Evolutionary conservation across 495 filamentous ascomycete species (phyloP).

Genomic region (Endocarpon pusillum): DNA sequence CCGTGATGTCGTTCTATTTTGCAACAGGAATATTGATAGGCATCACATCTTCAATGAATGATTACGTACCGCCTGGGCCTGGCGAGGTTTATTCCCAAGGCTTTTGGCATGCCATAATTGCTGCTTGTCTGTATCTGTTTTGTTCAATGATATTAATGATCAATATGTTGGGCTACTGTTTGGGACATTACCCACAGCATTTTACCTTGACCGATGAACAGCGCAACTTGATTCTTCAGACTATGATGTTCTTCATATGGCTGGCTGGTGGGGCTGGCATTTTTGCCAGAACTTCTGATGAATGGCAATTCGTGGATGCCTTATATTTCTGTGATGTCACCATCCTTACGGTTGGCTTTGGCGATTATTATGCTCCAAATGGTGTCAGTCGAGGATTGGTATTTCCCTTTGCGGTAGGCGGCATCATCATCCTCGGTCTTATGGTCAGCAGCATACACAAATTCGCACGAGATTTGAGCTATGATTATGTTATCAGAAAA

Average conservation of each 20-base stretch:
- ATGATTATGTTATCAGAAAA: conserved; percentile 47
- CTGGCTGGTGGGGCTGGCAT: conserved; percentile 40
- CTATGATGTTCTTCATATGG: conserved; percentile 45
- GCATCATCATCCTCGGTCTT: conserved; percentile 74
- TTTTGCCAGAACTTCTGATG: conserved; percentile 28
- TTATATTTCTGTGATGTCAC: conserved; percentile 51
- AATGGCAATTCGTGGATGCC: conserved; percentile 34
- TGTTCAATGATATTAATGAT: conserved; percentile 47
- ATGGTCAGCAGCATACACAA: conserved; percentile 69
- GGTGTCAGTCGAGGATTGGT: conserved; percentile 45
- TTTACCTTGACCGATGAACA: conserved; percentile 60
- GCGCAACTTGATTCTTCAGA: conserved; percentile 47
- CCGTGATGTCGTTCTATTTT: conserved; percentile 52
- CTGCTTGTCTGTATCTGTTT: conserved; percentile 46
- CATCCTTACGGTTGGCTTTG: conserved; percentile 49
- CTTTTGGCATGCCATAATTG: conserved; percentile 62
- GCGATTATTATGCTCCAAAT: conserved; percentile 33
- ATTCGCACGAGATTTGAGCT: conserved; percentile 43
- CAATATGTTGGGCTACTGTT: conserved; percentile 64
- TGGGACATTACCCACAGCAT: conserved; percentile 61
- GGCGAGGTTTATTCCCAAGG: conserved; percentile 52
- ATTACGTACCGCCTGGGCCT: conserved; percentile 39
- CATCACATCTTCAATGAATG: conserved; percentile 40
- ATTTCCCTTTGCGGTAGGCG: conserved; percentile 69
- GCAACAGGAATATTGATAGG: conserved; percentile 46